Evolutionary conservation across 1,139 yeast species (phyloP), one percentile per base, ranked within the genome.

Genomic region (Yamadazyma siamensis): DNA sequence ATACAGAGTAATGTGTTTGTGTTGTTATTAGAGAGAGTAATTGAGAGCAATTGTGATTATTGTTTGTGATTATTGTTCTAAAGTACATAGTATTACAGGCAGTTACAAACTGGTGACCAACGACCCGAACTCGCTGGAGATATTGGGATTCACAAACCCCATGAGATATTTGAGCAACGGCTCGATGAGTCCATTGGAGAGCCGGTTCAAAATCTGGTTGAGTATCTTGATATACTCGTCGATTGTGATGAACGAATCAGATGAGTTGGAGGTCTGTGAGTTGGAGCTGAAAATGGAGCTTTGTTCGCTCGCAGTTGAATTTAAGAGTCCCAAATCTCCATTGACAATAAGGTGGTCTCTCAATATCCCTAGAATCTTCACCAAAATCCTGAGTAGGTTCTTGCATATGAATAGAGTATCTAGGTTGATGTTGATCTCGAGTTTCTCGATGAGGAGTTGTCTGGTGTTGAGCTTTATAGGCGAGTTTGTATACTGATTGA

Each of bases 381-480:
- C 35, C 9, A 66, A 38, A 28, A 67, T 41, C 38, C 57, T 52
- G 25, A 67, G 44, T 29, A 61, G 49, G 22, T 59, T 59, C 41
- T 64, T 65, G 47, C 55, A 64, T 6, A 64, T 64, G 42, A 68
- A 68, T 26, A 67, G 45, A 16, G 53, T 54, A 39, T 68, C 75
- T 31, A 68, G 52, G 16, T 55, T 49, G 29, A 68, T 67, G 38
- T 67, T 68, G 28, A 68, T 65, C 38, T 68, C 75, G 29, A 68
- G 47, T 44, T 67, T 68, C 39, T 68, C 75, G 23, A 68, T 66
- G 27, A 65, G 52, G 29, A 68, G 52, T 36, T 68, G 75, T 27
- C 58, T 58, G 9, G 72, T 61, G 35, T 54, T 64, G 32, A 68
- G 49, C 37, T 60, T 61, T 26, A 67, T 66, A 10, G 75, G 75